Evolutionary conservation across 202 grass and related monocot species (phyloP), one percentile per base, ranked within the genome.

Genomic region (Dendrocalamus latiflorus): DNA sequence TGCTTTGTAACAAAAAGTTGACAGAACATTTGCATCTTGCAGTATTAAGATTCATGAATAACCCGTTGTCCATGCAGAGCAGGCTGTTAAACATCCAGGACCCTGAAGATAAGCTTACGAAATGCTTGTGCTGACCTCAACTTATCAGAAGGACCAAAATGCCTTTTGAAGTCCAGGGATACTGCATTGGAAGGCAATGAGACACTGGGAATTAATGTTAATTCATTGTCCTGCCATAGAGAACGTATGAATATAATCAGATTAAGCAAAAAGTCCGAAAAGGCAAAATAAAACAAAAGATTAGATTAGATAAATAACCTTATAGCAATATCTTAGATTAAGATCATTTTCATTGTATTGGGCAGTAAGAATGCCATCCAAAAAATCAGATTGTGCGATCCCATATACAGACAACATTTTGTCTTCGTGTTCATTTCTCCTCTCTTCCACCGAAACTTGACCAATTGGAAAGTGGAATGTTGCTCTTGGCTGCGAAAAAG

Each of bases 251-350:
- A 81, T 33, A 30, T 3, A 70, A 78, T 76, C 62, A 83, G 60
- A 71, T 37, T 81, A 58, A 75, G 49, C 65, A 64, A 39, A 54
- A 78, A 49, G n/a, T 50, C 24, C 1, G 4, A 80, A 63, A 76
- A 91, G 17, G 49, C 36, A 70, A 68, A 75, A 63, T 16, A 81
- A 74, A 75, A 11, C 18, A 41, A 56, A 58, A 22, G 1, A 78
- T 65, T 21, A 66, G 44, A 28, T 61, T 30, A 22, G 26, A 82
- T 74, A 68, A 42, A 58, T 84, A 17, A 99, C 96, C 96, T 99
- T 99, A 86, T 95, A 99, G 62, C 85, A 93, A 57, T 94, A 99
- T 92, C 88, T 91, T 58, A 99, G 63, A 87, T 89, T 91, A 48
- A 99, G 48, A 87, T 99, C 78, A 75, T 94, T 91, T 51, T 89